Evolutionary conservation across 352 stramenopile genomes (phyloP), one percentile per base, ranked within the genome.

Genomic region (Globisporangium spinosum): DNA sequence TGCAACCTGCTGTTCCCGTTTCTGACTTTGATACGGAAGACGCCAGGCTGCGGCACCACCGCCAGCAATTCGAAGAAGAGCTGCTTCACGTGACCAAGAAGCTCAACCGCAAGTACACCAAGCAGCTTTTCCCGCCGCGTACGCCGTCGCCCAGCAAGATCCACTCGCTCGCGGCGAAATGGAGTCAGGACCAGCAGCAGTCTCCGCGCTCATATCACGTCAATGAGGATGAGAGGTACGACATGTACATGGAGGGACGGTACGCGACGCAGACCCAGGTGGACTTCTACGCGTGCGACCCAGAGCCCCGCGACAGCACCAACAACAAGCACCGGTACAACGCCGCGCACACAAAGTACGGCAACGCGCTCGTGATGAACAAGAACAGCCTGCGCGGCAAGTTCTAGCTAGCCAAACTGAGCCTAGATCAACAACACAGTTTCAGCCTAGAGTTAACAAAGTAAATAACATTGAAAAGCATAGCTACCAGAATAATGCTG

Each of bases 101-200:
- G 67, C 70, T 92, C 20, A 84, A 77, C n/a, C 83, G 81, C 43
- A 93, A 93, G 70, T 91, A 92, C 72, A 65, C 70, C 15, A 83
- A 87, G 55, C 74, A 83, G 32, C 67, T 93, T 20, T 80, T 70
- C 32, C 75, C 77, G 34, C 54, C 71, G 35, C 58, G 34, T 40
- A 56, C 2, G 62, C 54, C 15, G n/a, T 77, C 76, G 9, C 73
- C 68, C 3, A 79, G 71, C 58, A 74, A 74, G 47, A 80, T 72
- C n/a, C 76, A 80, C 3, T 55, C 73, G 3, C 70, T 79, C 6
- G 83, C 83, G 10, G 66, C 76, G 2, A 76, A 87, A 51, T 89
- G 83, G 81, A 76, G 67, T 20, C 59, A 83, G 32, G 70, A 60
- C 23, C 58, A 79, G 25, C 61, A 55, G 27, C 22, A 38, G 47